Base-by-base conservation (phyloP, 495 filamentous ascomycete species). In the Lasiosphaeris hirsuta region DNA sequence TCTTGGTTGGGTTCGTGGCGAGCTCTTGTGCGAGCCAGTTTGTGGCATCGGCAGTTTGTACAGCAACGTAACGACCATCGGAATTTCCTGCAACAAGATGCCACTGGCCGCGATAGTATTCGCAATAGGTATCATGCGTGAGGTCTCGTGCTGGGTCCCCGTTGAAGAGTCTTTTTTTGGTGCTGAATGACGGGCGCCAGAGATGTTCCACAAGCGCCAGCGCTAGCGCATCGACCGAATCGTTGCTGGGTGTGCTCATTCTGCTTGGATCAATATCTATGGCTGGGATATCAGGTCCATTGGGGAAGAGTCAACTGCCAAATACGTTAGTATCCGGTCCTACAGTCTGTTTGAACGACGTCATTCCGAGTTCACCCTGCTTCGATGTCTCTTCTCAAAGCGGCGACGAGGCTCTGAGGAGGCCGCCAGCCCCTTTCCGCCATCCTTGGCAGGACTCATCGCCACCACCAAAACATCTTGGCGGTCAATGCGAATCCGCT, bases 31-130 rank as follows among this genome's bases (percentile, higher is more conserved):
- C 49, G 14, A 56, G 38, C 18, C 41, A 0, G 10, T 40, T 19
- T n/a, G 59, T 45, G 23, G 58, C 56, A 1, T 62, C 18, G 6
- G 51, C 15, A 7, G 36, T 47, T 19, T 58, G 49, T 0, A 39
- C 36, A 0, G 56, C 51, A 13, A 62, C 42, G 56, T 62, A 44
- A 7, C 34, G 50, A 17, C 56, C 60, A 42, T 51, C 60, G 1
- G 42, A 56, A 19, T 62, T 38, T 10, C 54, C 50, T 10, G 55
- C 60, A 34, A 58, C 58, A 6, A 53, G 54, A 54, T 55, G 51
- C 55, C 55, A 62, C 44, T 55, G 60, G n/a, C 40, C 46, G 10
- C 17, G 39, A 39, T 52, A 63, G 52, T 63, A 62, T 5, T 58
- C 50, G 18, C 3, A 13, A 40, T 59, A 62, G 10, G 60, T 44